Conservation (phyloP, 1,284 basidiomycete genomes). For the Ceratobasidium sp. region DNA sequence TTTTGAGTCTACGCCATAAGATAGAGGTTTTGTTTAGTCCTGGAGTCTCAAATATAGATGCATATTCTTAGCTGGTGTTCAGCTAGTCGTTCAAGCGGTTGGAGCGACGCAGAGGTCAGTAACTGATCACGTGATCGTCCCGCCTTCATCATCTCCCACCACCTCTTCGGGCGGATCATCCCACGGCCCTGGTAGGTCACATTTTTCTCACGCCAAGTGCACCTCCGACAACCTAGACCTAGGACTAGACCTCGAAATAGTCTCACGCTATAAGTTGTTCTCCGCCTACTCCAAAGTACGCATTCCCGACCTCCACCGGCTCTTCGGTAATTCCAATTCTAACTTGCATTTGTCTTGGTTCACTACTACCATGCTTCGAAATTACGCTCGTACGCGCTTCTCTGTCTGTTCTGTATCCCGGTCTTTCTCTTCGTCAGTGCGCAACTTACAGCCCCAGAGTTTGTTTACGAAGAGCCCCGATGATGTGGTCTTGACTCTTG, state of each 20-base stretch:
- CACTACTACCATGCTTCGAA: slow-evolving; percentile 16
- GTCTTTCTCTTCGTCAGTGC: slow-evolving; percentile 40
- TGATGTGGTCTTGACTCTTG: slow-evolving; percentile 89
- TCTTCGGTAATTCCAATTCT: slow-evolving; percentile 29
- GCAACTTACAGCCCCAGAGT: slow-evolving; percentile 36
- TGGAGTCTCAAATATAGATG: too few relatives aligned
- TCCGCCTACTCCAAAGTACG: slow-evolving; percentile 28
- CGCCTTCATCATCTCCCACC: background rate
- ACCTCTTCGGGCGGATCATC: slow-evolving; percentile 39
- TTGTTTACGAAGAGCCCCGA: slow-evolving; percentile 68
- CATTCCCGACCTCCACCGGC: slow-evolving; percentile 26
- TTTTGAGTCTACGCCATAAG: too few relatives aligned
- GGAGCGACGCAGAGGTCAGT: too few relatives aligned
- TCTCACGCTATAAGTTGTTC: slow-evolving; percentile 9
- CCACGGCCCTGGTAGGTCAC: slow-evolving; percentile 20
- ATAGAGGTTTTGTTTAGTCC: too few relatives aligned
- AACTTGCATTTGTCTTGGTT: background rate
- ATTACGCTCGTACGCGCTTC: slow-evolving; percentile 1
- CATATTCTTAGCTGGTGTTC: too few relatives aligned
- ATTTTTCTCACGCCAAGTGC: slow-evolving; percentile 24
- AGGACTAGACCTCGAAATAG: background rate
- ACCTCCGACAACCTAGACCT: background rate
- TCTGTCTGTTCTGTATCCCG: background rate
- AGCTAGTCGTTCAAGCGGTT: too few relatives aligned
- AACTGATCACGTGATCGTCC: background rate